Percentiles rank a stretch among this genome's conserved stretches.
These are phyloP conservation scores for Apiotrichum siamense DNA, from an alignment of 1,284 basidiomycete species.

Conservation along the genomic window DNA sequence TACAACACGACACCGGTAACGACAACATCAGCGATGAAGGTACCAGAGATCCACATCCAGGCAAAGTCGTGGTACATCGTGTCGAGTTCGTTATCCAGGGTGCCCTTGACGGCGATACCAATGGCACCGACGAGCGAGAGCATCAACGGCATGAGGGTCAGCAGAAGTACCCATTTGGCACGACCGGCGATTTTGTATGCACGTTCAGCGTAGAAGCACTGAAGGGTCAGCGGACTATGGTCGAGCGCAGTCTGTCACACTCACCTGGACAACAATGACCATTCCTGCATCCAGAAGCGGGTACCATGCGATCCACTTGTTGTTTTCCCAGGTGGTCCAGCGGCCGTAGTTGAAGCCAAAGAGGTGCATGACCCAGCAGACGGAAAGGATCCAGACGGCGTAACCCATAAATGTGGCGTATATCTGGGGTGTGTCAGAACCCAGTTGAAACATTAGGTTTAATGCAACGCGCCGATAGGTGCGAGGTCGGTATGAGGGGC, in stretches of 20 bases:
- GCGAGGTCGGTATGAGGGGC: background rate
- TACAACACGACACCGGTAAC: conserved; percentile 16
- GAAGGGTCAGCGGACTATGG: background rate
- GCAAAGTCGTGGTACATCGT: conserved; percentile 5
- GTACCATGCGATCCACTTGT: conserved; percentile 13
- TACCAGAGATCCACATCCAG: conserved; percentile 10
- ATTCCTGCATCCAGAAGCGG: conserved; percentile 12
- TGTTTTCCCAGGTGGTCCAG: conserved; percentile 5
- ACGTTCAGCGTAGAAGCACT: conserved; percentile 19
- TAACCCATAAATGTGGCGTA: conserved; percentile 1
- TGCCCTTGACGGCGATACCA: conserved; percentile 1
- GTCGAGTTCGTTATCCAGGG: background rate
- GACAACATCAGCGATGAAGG: conserved; percentile 9
- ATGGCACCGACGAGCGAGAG: conserved; percentile 8
- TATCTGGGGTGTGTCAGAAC: conserved; percentile 1
- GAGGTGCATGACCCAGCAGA: conserved; percentile 7
- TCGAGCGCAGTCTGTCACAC: background rate
- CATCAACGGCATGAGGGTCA: background rate
- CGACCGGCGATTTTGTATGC: conserved; percentile 14
- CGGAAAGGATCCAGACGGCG: conserved; percentile 1
- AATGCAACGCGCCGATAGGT: background rate
- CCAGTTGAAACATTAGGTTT: background rate
- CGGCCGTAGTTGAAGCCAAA: conserved; percentile 14
- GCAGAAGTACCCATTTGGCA: conserved; percentile 1
- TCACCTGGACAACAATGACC: conserved; percentile 4